Conservation (phyloP, 2,329 filamentous ascomycete genomes). For the Penicillium occitanis region DNA sequence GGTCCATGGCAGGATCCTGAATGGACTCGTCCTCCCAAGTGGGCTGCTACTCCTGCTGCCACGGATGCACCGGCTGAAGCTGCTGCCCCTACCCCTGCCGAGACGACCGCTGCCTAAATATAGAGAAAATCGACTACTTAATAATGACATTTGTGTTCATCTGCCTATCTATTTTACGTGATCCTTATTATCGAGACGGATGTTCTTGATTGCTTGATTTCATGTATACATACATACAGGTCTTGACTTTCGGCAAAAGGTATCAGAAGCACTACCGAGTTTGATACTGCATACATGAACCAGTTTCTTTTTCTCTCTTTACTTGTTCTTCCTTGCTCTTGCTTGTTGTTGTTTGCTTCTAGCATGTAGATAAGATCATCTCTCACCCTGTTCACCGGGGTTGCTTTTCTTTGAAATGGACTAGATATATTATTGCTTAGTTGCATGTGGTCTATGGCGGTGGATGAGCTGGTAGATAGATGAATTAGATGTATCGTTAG, state of each 20-base stretch:
- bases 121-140: conserved; percentile 9
- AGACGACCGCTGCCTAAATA: conserved; percentile 14
- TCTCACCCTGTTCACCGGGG: background rate
- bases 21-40: conserved; percentile 47
- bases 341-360: background rate
- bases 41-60: conserved; percentile 36
- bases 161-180: background rate
- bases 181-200: background rate
- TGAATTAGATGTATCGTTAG: background rate
- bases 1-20: conserved; percentile 72
- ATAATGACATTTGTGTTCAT: conserved; percentile 1
- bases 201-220: background rate
- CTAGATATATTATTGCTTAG: background rate
- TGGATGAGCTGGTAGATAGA: background rate
- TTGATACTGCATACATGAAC: background rate
- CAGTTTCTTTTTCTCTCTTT: background rate
- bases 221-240: conserved; percentile 1
- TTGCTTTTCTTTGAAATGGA: background rate
- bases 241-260: background rate
- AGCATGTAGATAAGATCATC: conserved; percentile 3
- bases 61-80: conserved; percentile 10
- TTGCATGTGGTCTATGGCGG: background rate
- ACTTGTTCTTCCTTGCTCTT: background rate
- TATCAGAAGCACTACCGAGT: background rate
- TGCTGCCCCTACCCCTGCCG: conserved; percentile 4